phyloP scores from a whole-genome alignment of 2,329 filamentous ascomycete species.

The Blumeriella jaapii region DNA sequence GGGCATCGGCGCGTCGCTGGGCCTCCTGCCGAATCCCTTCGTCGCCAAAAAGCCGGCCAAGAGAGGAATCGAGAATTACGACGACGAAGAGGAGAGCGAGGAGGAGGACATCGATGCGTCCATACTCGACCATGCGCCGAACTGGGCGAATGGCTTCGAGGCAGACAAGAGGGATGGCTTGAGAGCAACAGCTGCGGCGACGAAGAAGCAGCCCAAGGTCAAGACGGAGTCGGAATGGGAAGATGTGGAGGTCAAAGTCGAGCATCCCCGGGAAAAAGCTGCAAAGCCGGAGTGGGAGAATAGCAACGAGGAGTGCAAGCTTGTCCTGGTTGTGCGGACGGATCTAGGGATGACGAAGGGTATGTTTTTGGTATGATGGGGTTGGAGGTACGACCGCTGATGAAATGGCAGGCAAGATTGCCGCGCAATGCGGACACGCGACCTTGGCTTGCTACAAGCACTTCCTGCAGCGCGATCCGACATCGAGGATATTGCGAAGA shows the following conservation, averaged over 20 bases:
- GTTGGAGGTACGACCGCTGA: conserved; percentile 3
- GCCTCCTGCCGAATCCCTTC: conserved; percentile 52
- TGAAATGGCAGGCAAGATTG: conserved; percentile 68
- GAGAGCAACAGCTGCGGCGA: conserved; percentile 23
- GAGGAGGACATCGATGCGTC: conserved; percentile 53
- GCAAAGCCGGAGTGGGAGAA: conserved; percentile 22
- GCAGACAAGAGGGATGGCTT: conserved; percentile 49
- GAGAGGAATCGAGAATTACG: conserved; percentile 38
- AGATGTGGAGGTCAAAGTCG: conserved; percentile 32
- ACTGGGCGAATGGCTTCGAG: conserved; percentile 51
- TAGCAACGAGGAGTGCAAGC: conserved; percentile 74
- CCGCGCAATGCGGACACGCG: conserved; percentile 90
- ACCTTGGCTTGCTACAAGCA: conserved; percentile 95
- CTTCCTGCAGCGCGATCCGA: conserved; percentile 44
- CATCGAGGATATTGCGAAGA: conserved; percentile 56
- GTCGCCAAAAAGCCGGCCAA: conserved; percentile 28
- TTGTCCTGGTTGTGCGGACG: conserved; percentile 83
- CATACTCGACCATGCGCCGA: conserved; percentile 53
- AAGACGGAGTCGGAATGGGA: conserved; percentile 29
- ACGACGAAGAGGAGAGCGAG: conserved; percentile 55
- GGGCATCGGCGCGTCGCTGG: conserved; percentile 59
- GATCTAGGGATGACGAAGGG: conserved; percentile 97
- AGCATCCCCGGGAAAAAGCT: conserved; percentile 25
- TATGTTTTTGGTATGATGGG: conserved; percentile 31
- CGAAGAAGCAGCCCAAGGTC: conserved; percentile 31